These are phyloP conservation scores for Lasiosphaeriaceae sp. DNA, from an alignment of 495 filamentous ascomycete species.

Conservation along the genomic window DNA sequence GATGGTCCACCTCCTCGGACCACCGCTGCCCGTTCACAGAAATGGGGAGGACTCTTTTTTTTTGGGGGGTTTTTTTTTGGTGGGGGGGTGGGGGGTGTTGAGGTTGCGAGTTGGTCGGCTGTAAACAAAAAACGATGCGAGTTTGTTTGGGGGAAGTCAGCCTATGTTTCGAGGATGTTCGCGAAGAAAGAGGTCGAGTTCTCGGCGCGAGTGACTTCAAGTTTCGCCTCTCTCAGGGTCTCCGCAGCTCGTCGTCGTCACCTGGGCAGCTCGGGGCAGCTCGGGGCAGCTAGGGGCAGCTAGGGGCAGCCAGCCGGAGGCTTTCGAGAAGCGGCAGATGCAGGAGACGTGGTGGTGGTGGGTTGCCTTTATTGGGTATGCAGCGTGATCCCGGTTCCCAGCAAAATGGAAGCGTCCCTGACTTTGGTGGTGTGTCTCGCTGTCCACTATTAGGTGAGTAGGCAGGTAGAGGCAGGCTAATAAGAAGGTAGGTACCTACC, in stretches of 20 bases:
- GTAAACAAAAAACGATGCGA: neutral
- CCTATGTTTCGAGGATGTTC: neutral
- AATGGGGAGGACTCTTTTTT: too few relatives aligned
- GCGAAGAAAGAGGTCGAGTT: neutral
- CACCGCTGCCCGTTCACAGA: too few relatives aligned
- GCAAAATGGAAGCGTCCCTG: conserved; percentile 11
- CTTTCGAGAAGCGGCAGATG: conserved; percentile 1
- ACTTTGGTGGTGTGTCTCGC: neutral
- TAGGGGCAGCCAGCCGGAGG: neutral
- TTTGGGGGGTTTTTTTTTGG: too few relatives aligned
- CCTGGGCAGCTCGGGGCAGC: too few relatives aligned
- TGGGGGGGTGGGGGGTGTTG: too few relatives aligned
- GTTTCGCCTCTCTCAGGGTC: neutral
- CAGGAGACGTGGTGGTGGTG: conserved; percentile 4
- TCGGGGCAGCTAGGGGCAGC: too few relatives aligned
- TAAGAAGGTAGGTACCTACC: too few relatives aligned
- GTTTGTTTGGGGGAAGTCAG: neutral
- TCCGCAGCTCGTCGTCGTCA: conserved; percentile 16
- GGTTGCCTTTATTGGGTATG: too few relatives aligned
- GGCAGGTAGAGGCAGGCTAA: too few relatives aligned
- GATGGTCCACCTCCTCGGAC: conserved; percentile 8
- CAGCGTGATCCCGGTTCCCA: conserved; percentile 15
- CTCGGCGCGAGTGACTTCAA: neutral
- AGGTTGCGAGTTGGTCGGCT: too few relatives aligned
- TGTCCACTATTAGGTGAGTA: too few relatives aligned